A percentile compares a stretch with the other conserved stretches of the same genome.
Conservation (phyloP, 2,329 filamentous ascomycete species). For the Setomelanomma holmii region DNA sequence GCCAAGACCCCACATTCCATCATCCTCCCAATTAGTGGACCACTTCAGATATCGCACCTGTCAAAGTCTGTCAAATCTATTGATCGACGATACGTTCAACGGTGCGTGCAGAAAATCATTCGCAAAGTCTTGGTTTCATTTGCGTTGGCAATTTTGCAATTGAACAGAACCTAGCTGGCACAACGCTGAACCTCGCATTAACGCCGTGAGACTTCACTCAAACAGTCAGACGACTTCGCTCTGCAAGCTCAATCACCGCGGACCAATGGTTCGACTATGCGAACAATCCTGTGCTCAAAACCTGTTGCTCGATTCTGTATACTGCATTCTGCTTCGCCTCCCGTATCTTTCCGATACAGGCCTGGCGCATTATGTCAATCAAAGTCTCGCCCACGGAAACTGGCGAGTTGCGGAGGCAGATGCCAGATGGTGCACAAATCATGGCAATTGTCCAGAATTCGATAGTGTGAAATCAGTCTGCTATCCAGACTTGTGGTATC, state of each 20-base stretch:
- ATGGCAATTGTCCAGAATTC: constrained; percentile 5
- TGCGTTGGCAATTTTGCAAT: neutral
- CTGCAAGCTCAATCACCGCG: too few relatives aligned
- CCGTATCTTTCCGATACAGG: constrained; percentile 8
- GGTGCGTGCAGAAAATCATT: neutral
- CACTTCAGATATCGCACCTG: neutral
- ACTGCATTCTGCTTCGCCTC: neutral
- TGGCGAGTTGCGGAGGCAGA: too few relatives aligned
- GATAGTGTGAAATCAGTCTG: constrained; percentile 7
- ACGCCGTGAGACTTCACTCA: too few relatives aligned
- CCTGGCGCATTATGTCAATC: constrained; percentile 4
- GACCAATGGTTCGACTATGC: too few relatives aligned
- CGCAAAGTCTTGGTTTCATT: neutral
- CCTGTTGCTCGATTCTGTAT: too few relatives aligned
- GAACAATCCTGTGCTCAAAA: too few relatives aligned
- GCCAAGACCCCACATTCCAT: constrained; percentile 34
- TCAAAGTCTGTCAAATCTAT: too few relatives aligned
- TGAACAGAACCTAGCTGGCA: too few relatives aligned
- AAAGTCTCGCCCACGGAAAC: too few relatives aligned
- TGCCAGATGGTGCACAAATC: too few relatives aligned
- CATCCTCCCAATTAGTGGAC: constrained; percentile 10
- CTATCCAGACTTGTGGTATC: constrained; percentile 22
- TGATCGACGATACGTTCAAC: neutral
- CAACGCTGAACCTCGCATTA: too few relatives aligned
- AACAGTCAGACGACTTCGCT: too few relatives aligned